These are phyloP conservation scores for Clonostachys sp. DNA, from an alignment of 2,329 filamentous ascomycete genomes.

Conservation along the genomic window DNA sequence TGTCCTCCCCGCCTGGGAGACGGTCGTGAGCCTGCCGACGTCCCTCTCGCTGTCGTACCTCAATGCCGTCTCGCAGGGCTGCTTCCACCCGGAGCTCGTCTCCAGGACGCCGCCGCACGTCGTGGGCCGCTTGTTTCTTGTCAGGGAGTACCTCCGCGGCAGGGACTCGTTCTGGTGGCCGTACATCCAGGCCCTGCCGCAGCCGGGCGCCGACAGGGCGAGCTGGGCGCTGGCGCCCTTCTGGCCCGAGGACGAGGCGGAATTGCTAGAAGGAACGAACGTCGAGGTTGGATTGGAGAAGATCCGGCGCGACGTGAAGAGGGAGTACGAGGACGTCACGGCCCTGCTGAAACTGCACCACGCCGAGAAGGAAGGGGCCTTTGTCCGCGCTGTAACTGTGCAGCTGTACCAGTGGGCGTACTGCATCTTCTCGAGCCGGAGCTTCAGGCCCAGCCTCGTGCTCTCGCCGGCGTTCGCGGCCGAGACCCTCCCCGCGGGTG, in stretches of 20 bases:
- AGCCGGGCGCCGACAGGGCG: constrained; percentile 45
- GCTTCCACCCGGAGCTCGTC: constrained; percentile 32
- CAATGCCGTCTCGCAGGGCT: constrained; percentile 39
- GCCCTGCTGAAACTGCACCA: constrained; percentile 21
- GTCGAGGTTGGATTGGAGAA: constrained; percentile 42
- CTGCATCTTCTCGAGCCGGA: constrained; percentile 60
- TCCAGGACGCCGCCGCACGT: constrained; percentile 49
- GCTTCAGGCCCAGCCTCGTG: constrained; percentile 58
- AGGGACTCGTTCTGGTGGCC: constrained; percentile 60
- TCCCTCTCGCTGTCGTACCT: constrained; percentile 53
- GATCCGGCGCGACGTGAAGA: constrained; percentile 38
- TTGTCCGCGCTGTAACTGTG: constrained; percentile 24
- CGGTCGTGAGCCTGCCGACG: constrained; percentile 48
- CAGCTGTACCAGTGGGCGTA: constrained; percentile 60
- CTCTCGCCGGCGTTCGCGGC: constrained; percentile 29
- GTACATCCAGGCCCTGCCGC: constrained; percentile 63
- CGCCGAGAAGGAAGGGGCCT: constrained; percentile 12
- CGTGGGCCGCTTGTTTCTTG: constrained; percentile 62
- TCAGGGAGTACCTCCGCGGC: constrained; percentile 60
- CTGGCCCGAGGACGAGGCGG: constrained; percentile 57
- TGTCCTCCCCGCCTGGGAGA: constrained; percentile 26
- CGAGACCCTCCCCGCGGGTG: constrained; percentile 20
- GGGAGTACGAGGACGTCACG: constrained; percentile 38
- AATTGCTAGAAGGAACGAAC: constrained; percentile 50
- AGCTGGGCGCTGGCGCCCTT: constrained; percentile 56